A percentile compares a stretch with the other conserved stretches of the same genome.
Evolutionary conservation across 2,329 filamentous ascomycete species (phyloP).

Genomic region (Plenodomus biglobosus): DNA sequence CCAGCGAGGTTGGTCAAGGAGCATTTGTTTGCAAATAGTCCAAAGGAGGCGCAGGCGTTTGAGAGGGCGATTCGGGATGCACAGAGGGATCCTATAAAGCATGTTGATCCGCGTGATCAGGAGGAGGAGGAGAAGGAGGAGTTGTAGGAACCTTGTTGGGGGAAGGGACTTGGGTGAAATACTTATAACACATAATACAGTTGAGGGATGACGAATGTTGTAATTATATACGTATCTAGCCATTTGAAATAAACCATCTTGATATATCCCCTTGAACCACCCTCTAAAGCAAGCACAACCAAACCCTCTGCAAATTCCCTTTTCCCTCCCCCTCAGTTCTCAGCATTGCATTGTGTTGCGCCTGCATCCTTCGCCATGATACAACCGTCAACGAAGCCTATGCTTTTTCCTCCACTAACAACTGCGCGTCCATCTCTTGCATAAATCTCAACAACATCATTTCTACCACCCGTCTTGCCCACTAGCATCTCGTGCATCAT

Average conservation of each 20-base stretch:
- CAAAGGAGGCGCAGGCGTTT: conserved; percentile 63
- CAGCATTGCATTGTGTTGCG: conserved; percentile 34
- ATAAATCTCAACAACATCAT: conserved; percentile 14
- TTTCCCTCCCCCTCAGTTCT: conserved; percentile 38
- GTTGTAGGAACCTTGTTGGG: conserved; percentile 9
- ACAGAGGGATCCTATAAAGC: conserved; percentile 54
- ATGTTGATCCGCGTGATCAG: conserved; percentile 25
- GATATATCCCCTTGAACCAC: conserved; percentile 36
- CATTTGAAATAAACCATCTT: not conserved
- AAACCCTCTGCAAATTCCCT: conserved; percentile 39
- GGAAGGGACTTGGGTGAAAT: not conserved
- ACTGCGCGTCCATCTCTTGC: conserved; percentile 23
- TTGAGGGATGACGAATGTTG: conserved; percentile 39
- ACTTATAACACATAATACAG: too few relatives aligned
- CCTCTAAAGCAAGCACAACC: conserved; percentile 37
- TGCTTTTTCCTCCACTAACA: conserved; percentile 30
- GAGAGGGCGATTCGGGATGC: conserved; percentile 63
- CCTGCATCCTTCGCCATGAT: conserved; percentile 42
- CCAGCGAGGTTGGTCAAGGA: conserved; percentile 67
- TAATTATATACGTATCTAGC: too few relatives aligned
- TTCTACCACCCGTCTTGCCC: conserved; percentile 21
- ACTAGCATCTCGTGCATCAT: conserved; percentile 24
- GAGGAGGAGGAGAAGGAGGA: conserved; percentile 32
- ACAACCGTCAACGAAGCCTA: conserved; percentile 42
- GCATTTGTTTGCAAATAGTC: conserved; percentile 65